A percentile compares a stretch with the other conserved stretches of the same genome.
Conservation (phyloP, 108 stramenopile species). For the Cylindrotheca fusiformis region DNA sequence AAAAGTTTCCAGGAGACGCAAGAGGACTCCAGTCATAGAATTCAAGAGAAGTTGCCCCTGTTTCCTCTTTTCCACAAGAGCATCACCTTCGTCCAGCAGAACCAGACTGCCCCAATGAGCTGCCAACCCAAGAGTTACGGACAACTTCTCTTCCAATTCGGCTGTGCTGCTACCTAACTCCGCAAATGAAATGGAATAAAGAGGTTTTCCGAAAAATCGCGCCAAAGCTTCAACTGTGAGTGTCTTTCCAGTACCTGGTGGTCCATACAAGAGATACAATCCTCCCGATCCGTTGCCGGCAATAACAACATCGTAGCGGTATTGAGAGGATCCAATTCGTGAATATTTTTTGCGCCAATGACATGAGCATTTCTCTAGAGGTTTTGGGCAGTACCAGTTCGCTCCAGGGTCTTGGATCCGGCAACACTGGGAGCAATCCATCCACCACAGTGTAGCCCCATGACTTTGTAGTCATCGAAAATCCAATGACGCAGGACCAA, state of each 20-base stretch:
- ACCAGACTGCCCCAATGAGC: not conserved
- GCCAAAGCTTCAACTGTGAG: conserved; percentile 88
- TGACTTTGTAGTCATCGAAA: not conserved
- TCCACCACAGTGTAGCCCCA: not conserved
- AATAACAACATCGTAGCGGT: not conserved
- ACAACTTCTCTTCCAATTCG: not conserved
- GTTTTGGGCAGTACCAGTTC: not conserved
- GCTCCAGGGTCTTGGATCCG: not conserved
- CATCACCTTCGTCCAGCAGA: not conserved
- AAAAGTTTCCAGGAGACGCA: not conserved
- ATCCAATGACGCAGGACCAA: not conserved
- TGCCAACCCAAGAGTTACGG: not conserved
- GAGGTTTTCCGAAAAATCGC: not conserved
- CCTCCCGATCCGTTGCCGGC: not conserved
- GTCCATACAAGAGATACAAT: conserved; percentile 74
- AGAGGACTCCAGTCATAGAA: not conserved
- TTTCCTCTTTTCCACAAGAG: not conserved
- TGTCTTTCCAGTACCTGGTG: conserved; percentile 90
- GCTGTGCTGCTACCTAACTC: not conserved
- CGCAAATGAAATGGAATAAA: not conserved
- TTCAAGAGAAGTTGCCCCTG: not conserved
- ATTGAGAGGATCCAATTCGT: not conserved
- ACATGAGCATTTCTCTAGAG: not conserved
- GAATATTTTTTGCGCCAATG: not conserved
- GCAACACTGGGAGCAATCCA: not conserved